Conservation (phyloP, 805 yeast species). For the Candida bentonensis region DNA sequence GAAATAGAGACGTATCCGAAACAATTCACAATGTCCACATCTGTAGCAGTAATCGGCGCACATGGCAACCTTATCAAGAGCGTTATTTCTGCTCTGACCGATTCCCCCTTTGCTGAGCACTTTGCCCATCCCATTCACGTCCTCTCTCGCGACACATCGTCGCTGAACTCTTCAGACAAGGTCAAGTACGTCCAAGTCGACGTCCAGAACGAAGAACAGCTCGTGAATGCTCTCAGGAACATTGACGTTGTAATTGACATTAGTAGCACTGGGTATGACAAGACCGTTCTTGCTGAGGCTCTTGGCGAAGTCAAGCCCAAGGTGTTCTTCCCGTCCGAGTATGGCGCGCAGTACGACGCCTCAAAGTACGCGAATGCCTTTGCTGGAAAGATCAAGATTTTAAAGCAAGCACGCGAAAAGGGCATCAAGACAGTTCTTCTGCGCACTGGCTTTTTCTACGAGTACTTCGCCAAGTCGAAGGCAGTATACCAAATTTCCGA, state of each 20-base stretch:
- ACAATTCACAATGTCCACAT: slow-evolving; percentile 10
- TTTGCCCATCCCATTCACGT: slow-evolving; percentile 36
- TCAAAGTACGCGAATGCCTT: slow-evolving; percentile 3
- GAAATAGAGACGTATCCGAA: too few relatives aligned
- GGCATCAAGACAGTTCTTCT: slow-evolving; percentile 17
- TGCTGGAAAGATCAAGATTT: slow-evolving; percentile 7
- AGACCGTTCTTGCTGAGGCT: slow-evolving; percentile 26
- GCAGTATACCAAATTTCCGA: neutral
- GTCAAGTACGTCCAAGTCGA: slow-evolving; percentile 6
- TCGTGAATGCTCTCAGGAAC: slow-evolving; percentile 25
- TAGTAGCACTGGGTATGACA: slow-evolving; percentile 21
- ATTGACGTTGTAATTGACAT: slow-evolving; percentile 39
- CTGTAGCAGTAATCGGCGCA: slow-evolving; percentile 39
- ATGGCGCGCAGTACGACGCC: slow-evolving; percentile 30
- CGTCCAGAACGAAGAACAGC: slow-evolving; percentile 6
- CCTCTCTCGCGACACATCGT: slow-evolving; percentile 31
- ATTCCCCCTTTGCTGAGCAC: slow-evolving; percentile 29
- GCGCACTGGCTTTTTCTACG: slow-evolving; percentile 11
- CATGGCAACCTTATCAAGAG: slow-evolving; percentile 40
- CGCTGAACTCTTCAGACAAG: slow-evolving; percentile 18
- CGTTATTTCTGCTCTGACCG: slow-evolving; percentile 30
- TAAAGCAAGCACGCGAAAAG: slow-evolving; percentile 8
- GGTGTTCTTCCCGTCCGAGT: slow-evolving; percentile 46
- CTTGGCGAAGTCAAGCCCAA: slow-evolving; percentile 30
- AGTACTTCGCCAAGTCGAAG: slow-evolving; percentile 4